phyloP scores from a whole-genome alignment of 352 stramenopile species.

The Phytophthora fragariaefolia region DNA sequence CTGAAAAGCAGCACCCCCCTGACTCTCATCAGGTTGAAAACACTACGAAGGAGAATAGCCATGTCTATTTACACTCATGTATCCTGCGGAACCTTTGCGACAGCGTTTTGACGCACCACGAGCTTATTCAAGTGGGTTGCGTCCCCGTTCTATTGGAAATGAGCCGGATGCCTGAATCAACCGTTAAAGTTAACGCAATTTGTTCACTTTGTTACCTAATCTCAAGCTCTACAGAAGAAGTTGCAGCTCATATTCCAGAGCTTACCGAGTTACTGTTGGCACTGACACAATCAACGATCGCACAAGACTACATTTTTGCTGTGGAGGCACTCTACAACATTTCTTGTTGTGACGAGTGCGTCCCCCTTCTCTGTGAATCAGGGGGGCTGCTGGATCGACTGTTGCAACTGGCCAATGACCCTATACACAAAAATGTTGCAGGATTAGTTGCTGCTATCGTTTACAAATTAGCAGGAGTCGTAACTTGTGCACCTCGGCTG shows the following conservation, averaged over 20 bases:
- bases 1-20: background rate
- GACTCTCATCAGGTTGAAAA: conserved; percentile 3
- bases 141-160: conserved; percentile 70
- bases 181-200: conserved; percentile 73
- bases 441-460: conserved; percentile 64
- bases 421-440: conserved; percentile 43
- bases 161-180: conserved; percentile 51
- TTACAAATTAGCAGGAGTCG: conserved; percentile 49
- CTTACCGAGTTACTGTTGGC: conserved; percentile 63
- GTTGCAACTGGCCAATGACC: conserved; percentile 38
- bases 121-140: conserved; percentile 63
- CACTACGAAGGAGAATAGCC: conserved; percentile 11
- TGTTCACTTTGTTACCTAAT: conserved; percentile 73
- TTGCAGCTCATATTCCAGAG: conserved; percentile 54
- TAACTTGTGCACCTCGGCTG: conserved; percentile 31
- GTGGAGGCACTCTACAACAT: conserved; percentile 81
- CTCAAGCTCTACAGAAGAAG: conserved; percentile 63
- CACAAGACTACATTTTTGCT: conserved; percentile 57
- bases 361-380: conserved; percentile 54
- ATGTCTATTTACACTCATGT: conserved; percentile 70
- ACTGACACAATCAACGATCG: conserved; percentile 39
- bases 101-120: conserved; percentile 75
- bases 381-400: conserved; percentile 46
- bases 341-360: conserved; percentile 68
- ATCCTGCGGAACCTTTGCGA: conserved; percentile 78